Percentiles rank a stretch among this genome's conserved stretches.
These are phyloP conservation scores for Phlebopus sp. DNA, from an alignment of 1,284 basidiomycete genomes.

Conservation along the genomic window DNA sequence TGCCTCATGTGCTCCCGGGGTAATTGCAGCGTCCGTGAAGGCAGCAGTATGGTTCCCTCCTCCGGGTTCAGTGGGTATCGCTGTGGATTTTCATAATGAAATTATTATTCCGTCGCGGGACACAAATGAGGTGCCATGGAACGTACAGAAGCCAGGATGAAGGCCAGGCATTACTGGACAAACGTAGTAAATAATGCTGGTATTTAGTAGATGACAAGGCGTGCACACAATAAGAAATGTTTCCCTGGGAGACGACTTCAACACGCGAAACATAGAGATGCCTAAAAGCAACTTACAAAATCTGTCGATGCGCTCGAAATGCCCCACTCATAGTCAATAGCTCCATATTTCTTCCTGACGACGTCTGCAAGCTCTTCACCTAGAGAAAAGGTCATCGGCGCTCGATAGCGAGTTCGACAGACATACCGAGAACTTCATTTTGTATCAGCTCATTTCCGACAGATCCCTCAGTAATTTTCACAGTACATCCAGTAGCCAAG, in stretches of 20 bases:
- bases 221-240: slow-evolving; percentile 53
- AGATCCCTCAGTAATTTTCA: slow-evolving; percentile 42
- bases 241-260: slow-evolving; percentile 43
- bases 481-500: slow-evolving; percentile 66
- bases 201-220: background rate
- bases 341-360: slow-evolving; percentile 50
- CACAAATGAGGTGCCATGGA: background rate
- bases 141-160: slow-evolving; percentile 48
- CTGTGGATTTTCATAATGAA: slow-evolving; percentile 20
- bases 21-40: slow-evolving; percentile 55
- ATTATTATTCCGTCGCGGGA: slow-evolving; percentile 1
- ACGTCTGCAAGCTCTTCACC: slow-evolving; percentile 58
- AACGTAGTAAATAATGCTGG: background rate
- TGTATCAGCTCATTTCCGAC: slow-evolving; percentile 61
- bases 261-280: background rate
- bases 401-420: background rate
- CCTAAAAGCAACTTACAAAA: slow-evolving; percentile 38
- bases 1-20: slow-evolving; percentile 53
- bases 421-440: slow-evolving; percentile 55
- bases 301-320: slow-evolving; percentile 67
- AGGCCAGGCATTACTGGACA: slow-evolving; percentile 43
- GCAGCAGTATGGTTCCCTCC: slow-evolving; percentile 65
- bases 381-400: slow-evolving; percentile 18
- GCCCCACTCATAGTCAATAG: slow-evolving; percentile 52
- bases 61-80: slow-evolving; percentile 53